Percentiles rank a stretch among this genome's conserved stretches.
phyloP scores from a whole-genome alignment of 352 stramenopile species.

The Pythium sukuiense region DNA sequence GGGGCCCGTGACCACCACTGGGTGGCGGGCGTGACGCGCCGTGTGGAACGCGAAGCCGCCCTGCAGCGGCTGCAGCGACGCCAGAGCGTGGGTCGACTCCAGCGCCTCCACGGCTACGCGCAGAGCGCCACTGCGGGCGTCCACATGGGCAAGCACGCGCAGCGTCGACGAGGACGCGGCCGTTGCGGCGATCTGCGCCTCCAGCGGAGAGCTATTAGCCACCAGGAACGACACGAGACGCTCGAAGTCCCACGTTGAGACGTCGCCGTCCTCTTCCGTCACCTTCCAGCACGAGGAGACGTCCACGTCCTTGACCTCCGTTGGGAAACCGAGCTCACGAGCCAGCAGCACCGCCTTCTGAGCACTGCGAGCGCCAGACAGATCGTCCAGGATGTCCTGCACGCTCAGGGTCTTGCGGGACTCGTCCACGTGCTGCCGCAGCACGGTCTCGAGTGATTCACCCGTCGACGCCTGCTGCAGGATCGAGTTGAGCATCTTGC shows the following conservation, averaged over 20 bases:
- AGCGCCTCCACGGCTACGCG: constrained; percentile 52
- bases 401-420: constrained; percentile 54
- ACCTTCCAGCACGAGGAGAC: constrained; percentile 49
- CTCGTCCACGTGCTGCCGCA: constrained; percentile 60
- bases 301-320: constrained; percentile 69
- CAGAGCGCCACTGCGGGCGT: constrained; percentile 48
- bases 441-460: constrained; percentile 51
- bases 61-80: constrained; percentile 62
- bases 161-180: constrained; percentile 32
- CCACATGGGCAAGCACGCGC: constrained; percentile 59
- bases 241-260: constrained; percentile 53
- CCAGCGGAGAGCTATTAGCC: constrained; percentile 37
- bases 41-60: constrained; percentile 83
- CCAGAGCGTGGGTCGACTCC: constrained; percentile 47
- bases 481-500: constrained; percentile 83
- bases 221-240: constrained; percentile 59
- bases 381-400: constrained; percentile 90
- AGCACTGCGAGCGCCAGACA: constrained; percentile 87
- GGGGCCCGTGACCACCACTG: constrained; percentile 79
- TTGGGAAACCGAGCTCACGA: constrained; percentile 90
- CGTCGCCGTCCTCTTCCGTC: constrained; percentile 27
- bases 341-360: constrained; percentile 92
- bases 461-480: constrained; percentile 45
- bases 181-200: constrained; percentile 38
- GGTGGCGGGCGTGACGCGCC: constrained; percentile 62